phyloP scores from a whole-genome alignment of 2,329 filamentous ascomycete genomes.

The Xylariomycetidae sp. region DNA sequence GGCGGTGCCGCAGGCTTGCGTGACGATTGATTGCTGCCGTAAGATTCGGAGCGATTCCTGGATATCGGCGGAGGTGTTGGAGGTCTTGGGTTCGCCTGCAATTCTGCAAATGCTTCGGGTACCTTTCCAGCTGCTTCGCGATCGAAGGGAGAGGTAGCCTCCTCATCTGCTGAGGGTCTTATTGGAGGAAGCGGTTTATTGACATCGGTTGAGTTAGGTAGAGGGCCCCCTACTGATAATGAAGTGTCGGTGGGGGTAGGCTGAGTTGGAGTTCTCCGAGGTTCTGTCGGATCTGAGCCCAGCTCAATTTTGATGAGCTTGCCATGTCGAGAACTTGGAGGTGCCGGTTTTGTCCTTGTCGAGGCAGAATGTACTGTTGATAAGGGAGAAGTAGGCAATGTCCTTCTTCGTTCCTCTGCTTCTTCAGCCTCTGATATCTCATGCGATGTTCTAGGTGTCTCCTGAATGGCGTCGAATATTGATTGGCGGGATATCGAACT shows the following conservation, averaged over 20 bases:
- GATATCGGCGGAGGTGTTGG: constrained; percentile 35
- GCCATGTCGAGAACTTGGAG: constrained; percentile 70
- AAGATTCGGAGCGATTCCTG: constrained; percentile 26
- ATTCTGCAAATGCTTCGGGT: constrained; percentile 36
- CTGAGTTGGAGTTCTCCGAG: too few species aligned
- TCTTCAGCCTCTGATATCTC: constrained; percentile 51
- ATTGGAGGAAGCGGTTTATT: constrained; percentile 56
- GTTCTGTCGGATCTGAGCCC: constrained; percentile 34
- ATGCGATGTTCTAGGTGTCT: constrained; percentile 55
- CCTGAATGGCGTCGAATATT: constrained; percentile 44
- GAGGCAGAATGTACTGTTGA: constrained; percentile 12
- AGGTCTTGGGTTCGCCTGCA: constrained; percentile 28
- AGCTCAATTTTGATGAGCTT: constrained; percentile 60
- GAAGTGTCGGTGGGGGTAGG: constrained; percentile 15
- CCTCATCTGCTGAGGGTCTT: constrained; percentile 42
- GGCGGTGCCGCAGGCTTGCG: constrained; percentile 46
- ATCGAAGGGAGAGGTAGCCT: constrained; percentile 48
- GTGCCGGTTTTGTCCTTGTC: constrained; percentile 58
- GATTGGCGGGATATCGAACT: constrained; percentile 57
- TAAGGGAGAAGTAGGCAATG: constrained; percentile 24
- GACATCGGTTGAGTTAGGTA: constrained; percentile 41
- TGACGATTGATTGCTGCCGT: constrained; percentile 23
- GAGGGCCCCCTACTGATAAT: constrained; percentile 11
- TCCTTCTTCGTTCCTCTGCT: constrained; percentile 37
- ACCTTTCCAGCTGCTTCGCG: constrained; percentile 48